phyloP scores from a whole-genome alignment of 768 basidiomycete species.

The Psilocybe azurescens region DNA sequence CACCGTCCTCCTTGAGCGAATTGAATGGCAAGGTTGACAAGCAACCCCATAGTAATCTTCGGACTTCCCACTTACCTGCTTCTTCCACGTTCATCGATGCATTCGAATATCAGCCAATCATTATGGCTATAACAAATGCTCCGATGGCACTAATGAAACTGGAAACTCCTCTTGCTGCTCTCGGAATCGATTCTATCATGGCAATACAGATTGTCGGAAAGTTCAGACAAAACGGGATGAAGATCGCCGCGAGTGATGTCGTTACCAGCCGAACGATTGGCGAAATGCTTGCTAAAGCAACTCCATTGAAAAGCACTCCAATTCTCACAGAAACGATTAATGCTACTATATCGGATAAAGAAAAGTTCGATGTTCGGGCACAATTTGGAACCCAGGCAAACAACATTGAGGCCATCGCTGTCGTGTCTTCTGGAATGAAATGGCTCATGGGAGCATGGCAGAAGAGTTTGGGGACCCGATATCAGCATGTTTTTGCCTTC shows the following conservation, averaged over 20 bases:
- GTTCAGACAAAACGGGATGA: conserved; percentile 41
- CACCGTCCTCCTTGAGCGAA: not conserved
- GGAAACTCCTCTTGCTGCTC: conserved; percentile 39
- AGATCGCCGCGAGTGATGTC: conserved; percentile 42
- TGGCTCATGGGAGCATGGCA: conserved; percentile 50
- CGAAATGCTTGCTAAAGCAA: conserved; percentile 29
- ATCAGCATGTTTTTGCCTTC: conserved; percentile 50
- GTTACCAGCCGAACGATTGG: conserved; percentile 43
- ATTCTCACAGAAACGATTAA: not conserved
- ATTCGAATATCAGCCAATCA: conserved; percentile 18
- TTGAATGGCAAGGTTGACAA: not conserved
- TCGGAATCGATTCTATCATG: conserved; percentile 57
- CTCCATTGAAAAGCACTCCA: not conserved
- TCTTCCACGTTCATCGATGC: not conserved
- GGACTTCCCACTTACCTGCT: not conserved
- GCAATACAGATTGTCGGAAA: conserved; percentile 49
- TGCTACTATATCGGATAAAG: conserved; percentile 8
- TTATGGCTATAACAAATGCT: conserved; percentile 30
- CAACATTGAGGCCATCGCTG: conserved; percentile 29
- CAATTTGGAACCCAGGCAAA: conserved; percentile 23
- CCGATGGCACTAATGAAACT: conserved; percentile 33
- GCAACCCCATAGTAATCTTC: not conserved
- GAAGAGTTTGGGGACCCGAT: conserved; percentile 42
- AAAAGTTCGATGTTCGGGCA: conserved; percentile 23
- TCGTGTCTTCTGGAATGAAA: conserved; percentile 37